phyloP scores from a whole-genome alignment of 148 eudicot species.

The Nyssa sinensis region DNA sequence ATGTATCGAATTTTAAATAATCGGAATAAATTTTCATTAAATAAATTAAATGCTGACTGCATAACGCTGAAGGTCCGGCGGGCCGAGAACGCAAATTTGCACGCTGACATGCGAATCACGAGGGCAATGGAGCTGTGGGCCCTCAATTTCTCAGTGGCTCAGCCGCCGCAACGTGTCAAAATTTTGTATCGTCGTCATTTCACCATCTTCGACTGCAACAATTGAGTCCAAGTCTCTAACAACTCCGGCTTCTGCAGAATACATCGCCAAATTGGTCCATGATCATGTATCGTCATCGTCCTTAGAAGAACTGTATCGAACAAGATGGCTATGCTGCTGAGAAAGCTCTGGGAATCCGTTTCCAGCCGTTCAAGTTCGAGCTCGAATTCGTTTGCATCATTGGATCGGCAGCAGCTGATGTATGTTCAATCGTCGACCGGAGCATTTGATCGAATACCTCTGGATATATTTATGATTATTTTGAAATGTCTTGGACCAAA shows the following conservation, averaged over 20 bases:
- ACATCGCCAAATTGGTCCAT: too few relatives aligned
- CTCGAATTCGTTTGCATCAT: neutral
- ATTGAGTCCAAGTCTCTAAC: too few relatives aligned
- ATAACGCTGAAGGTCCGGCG: too few relatives aligned
- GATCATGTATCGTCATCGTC: too few relatives aligned
- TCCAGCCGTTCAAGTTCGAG: conserved; percentile 27
- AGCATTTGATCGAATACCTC: conserved; percentile 57
- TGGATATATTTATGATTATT: conserved; percentile 52
- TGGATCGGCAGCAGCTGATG: conserved; percentile 12
- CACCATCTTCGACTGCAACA: too few relatives aligned
- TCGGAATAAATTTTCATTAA: too few relatives aligned
- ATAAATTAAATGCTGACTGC: too few relatives aligned
- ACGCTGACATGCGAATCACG: too few relatives aligned
- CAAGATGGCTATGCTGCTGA: conserved; percentile 19
- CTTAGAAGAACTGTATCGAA: too few relatives aligned
- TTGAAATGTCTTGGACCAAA: conserved; percentile 54
- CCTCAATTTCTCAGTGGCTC: neutral
- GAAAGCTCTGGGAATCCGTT: conserved; percentile 33
- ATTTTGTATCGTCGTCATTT: neutral
- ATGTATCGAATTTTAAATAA: too few relatives aligned
- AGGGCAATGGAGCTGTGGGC: too few relatives aligned
- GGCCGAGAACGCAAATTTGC: too few relatives aligned
- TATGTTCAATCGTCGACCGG: conserved; percentile 45
- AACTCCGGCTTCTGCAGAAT: neutral
- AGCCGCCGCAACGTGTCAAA: neutral